Base-by-base conservation (phyloP, 106 monocot species). In the Dendrobium huoshanense region DNA sequence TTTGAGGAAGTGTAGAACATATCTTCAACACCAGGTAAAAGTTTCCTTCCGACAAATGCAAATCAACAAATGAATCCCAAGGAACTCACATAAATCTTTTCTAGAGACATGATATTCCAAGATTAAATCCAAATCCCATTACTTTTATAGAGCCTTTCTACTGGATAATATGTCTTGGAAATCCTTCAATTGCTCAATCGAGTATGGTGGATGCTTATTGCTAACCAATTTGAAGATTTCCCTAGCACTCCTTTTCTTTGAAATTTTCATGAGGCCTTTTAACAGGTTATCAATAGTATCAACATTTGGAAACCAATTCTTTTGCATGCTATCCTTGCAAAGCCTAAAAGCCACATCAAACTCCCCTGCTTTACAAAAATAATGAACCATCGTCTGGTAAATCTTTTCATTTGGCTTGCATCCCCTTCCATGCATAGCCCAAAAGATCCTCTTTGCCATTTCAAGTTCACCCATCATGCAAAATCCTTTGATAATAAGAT, bases 371-470 rank as follows among this genome's bases (percentile, higher is more conserved):
- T 92, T 86, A 77, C 92, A 94, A 61, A 98, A 89, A 84, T 98
- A 94, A 87, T 98, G 94, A 48, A 94, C 83, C 88, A 98, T 98
- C 2, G 97, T 98, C 80, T 98, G 97, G 76, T 94, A 94, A 47
- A 98, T 89, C 78, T 86, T 94, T 41, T 77, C 75, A 74, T 94
- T 98, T 54, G 92, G 90, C 27, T 92, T 85, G 84, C 92, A 94
- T 44, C 90, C 89, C 42, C 90, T 88, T 67, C 84, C 84, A 45
- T 87, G 78, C 86, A 92, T 85, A 55, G 92, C 77, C 67, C 78
- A 83, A 83, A 92, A 98, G 17, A 94, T 80, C 79, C 88, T 82
- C 64, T 92, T 98, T 6, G 97, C 94, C 97, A 94, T 98, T 33
- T 86, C 88, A 65, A 88, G 48, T 77, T 92, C 91, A 51, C 85